Base-by-base conservation (phyloP, 768 basidiomycete species). In the Rossbeevera mucosa region DNA sequence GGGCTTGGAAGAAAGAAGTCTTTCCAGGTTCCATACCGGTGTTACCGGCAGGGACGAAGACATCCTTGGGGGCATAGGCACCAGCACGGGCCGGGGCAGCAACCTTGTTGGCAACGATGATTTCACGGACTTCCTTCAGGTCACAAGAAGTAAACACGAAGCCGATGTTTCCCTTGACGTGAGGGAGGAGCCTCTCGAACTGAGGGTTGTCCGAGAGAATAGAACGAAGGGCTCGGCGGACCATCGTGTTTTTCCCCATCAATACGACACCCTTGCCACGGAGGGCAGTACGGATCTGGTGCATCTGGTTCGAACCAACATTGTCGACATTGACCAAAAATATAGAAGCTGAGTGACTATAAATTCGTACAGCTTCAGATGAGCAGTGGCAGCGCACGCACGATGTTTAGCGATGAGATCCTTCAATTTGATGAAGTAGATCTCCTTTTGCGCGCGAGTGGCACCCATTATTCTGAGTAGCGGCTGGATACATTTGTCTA, bases 221-320 rank as follows among this genome's bases (percentile, higher is more conserved):
- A 65, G 86, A 80, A 59, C 96, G 93, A 57, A 99, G 82, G 55
- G 94, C 96, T 65, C 96, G 92, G 77, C 96, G 91, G 65, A 99
- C 94, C 95, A 98, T 97, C 70, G 96, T 99, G 86, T 99, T 99
- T 79, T 99, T 99, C 70, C 96, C 96, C 96, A 99, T 99, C 64
- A 99, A 75, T 60, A 99, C 94, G 55, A 94, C 76, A 78, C 91
- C 96, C 72, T 91, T 93, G 67, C 94, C 93, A 64, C 96, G 92
- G 73, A 99, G 92, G 47, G 94, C 79, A 50, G 86, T 88, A 80
- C 90, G 93, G 59, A 95, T 94, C 72, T 95, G 93, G 68, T 96
- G 94, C 88, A 97, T 94, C 77, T 99, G 96, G 81, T 97, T 96
- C 56, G 94, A 97, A 53, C 94, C 91, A 70, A 99, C 96, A 77